A percentile compares a stretch with the other conserved stretches of the same genome.
phyloP scores from a whole-genome alignment of 1,139 yeast species.

The Geotrichum carabidarum region DNA sequence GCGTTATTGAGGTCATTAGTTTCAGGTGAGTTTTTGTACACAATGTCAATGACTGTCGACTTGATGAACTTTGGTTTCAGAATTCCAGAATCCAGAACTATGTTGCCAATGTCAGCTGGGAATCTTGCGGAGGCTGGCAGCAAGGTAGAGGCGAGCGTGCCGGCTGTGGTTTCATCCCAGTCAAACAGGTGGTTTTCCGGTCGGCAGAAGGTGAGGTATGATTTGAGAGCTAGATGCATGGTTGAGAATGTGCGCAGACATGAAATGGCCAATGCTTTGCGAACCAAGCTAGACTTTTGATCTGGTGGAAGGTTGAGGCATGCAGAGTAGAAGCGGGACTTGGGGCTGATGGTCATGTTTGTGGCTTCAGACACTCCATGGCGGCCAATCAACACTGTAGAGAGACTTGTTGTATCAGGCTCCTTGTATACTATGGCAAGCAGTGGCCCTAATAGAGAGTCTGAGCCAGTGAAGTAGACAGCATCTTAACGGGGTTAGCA shows the following conservation, averaged over 20 bases:
- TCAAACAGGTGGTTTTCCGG: conserved; percentile 21
- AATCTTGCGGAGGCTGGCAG: conserved; percentile 45
- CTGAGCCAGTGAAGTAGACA: conserved; percentile 38
- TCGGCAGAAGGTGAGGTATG: conserved; percentile 15
- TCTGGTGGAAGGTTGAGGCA: conserved; percentile 58
- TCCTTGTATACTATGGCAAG: conserved; percentile 34
- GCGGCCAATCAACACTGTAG: conserved; percentile 60
- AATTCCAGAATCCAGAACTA: conserved; percentile 52
- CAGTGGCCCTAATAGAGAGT: conserved; percentile 36
- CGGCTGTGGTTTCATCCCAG: conserved; percentile 77
- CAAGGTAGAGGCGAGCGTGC: conserved; percentile 63
- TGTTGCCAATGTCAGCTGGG: conserved; percentile 55
- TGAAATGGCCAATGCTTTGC: conserved; percentile 73
- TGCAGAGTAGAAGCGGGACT: conserved; percentile 74
- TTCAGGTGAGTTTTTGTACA: conserved; percentile 53
- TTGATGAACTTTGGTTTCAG: conserved; percentile 51
- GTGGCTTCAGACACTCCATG: conserved; percentile 64
- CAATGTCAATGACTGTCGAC: conserved; percentile 63
- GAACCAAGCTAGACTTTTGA: conserved; percentile 53
- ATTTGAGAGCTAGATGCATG: conserved; percentile 37
- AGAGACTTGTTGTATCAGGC: conserved; percentile 34
- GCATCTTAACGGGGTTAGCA: conserved; percentile 28
- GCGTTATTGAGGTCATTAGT: conserved; percentile 65
- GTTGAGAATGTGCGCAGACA: conserved; percentile 62
- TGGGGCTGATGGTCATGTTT: conserved; percentile 53